phyloP scores from a whole-genome alignment of 805 yeast species.

The Schizosaccharomyces pombe region DNA sequence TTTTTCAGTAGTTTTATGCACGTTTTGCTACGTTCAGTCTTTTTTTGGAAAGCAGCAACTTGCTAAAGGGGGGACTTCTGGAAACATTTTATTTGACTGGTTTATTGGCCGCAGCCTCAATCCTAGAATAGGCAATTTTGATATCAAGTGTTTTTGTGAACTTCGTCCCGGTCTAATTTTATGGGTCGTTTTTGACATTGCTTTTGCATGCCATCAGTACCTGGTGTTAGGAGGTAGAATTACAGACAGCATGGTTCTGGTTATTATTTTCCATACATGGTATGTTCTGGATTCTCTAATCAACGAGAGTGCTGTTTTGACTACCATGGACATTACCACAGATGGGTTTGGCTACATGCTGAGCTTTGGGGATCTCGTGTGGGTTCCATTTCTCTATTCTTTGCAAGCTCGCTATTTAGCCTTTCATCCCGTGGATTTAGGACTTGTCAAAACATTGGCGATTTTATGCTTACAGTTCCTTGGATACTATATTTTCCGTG shows the following conservation, averaged over 20 bases:
- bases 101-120: constrained; percentile 90
- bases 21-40: constrained; percentile 41
- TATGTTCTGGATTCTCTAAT: constrained; percentile 80
- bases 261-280: constrained; percentile 46
- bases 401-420: constrained; percentile 67
- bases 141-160: constrained; percentile 78
- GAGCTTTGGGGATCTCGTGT: constrained; percentile 75
- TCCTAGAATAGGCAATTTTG: constrained; percentile 68
- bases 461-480: constrained; percentile 27
- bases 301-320: constrained; percentile 68
- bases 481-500: constrained; percentile 67
- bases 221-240: constrained; percentile 28
- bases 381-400: constrained; percentile 81
- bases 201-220: constrained; percentile 68
- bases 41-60: constrained; percentile 40
- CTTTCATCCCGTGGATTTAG: constrained; percentile 34
- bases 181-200: constrained; percentile 51
- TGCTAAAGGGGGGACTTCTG: constrained; percentile 72
- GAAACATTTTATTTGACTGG: constrained; percentile 50
- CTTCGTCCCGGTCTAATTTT: constrained; percentile 80
- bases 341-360: constrained; percentile 97
- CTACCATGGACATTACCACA: constrained; percentile 89
- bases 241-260: constrained; percentile 47
- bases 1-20: constrained; percentile 40
- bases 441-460: constrained; percentile 17